Percentiles rank a stretch among this genome's conserved stretches.
These are phyloP conservation scores for Blastomyces emzantsi DNA, from an alignment of 2,329 filamentous ascomycete species.

Conservation along the genomic window DNA sequence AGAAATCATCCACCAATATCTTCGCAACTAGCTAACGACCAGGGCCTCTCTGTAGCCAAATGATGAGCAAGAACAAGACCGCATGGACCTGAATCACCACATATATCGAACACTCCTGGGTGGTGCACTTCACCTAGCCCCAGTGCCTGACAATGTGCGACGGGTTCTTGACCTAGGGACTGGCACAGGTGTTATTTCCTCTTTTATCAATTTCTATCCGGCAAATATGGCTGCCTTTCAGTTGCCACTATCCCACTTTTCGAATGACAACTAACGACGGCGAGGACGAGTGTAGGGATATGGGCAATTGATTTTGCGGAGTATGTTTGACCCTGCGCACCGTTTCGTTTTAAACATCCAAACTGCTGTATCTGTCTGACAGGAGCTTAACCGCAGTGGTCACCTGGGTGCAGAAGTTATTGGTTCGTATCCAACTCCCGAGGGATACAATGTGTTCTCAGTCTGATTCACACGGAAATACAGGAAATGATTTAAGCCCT, in stretches of 20 bases:
- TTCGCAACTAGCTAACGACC: background rate
- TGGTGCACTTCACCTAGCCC: slow-evolving; percentile 21
- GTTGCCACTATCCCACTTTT: background rate
- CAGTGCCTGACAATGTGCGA: slow-evolving; percentile 18
- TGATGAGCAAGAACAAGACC: slow-evolving; percentile 16
- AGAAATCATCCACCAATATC: background rate
- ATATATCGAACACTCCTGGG: slow-evolving; percentile 19
- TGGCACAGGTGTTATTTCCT: slow-evolving; percentile 13
- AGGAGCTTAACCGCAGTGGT: background rate
- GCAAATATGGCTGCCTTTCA: background rate
- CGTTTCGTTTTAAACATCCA: background rate
- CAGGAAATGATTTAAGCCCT: slow-evolving; percentile 17
- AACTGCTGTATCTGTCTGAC: background rate
- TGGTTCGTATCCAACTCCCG: background rate
- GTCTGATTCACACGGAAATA: background rate
- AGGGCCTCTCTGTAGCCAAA: slow-evolving; percentile 7
- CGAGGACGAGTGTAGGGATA: slow-evolving; percentile 7
- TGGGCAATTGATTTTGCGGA: slow-evolving; percentile 18
- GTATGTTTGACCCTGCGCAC: slow-evolving; percentile 8
- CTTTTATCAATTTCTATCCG: background rate
- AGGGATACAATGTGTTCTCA: background rate
- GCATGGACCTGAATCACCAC: slow-evolving; percentile 19
- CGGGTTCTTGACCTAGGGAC: slow-evolving; percentile 16
- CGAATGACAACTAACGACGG: background rate
- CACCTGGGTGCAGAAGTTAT: slow-evolving; percentile 5